phyloP scores from a whole-genome alignment of 179 eudicot genomes.

The Vitellaria paradoxa region DNA sequence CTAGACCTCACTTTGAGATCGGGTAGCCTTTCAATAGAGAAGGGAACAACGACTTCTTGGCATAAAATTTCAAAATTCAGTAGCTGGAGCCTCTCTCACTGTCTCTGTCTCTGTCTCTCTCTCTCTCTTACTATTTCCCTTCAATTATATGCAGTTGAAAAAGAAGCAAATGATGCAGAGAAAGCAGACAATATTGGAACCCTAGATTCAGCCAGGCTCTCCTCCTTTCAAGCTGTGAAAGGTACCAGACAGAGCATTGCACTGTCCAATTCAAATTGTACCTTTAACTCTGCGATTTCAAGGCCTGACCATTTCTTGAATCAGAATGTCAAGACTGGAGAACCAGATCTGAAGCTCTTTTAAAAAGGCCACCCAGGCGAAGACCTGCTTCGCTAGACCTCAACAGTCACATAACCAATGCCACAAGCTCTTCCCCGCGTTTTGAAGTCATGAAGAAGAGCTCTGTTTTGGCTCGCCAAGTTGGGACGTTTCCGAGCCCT shows the following conservation, averaged over 20 bases:
- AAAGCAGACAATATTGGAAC: constrained; percentile 38
- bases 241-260: constrained; percentile 30
- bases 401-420: constrained; percentile 36
- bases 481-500: constrained; percentile 70
- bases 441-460: constrained; percentile 51
- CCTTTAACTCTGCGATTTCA: background rate
- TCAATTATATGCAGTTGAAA: constrained; percentile 34
- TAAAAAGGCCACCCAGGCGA: constrained; percentile 44
- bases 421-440: constrained; percentile 57
- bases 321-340: constrained; percentile 74
- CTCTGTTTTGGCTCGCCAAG: constrained; percentile 24
- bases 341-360: constrained; percentile 56
- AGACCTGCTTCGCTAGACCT: constrained; percentile 80
- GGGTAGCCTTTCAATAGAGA: background rate
- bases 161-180: constrained; percentile 35
- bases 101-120: background rate
- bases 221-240: constrained; percentile 74
- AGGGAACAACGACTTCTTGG: background rate
- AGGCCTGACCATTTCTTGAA: constrained; percentile 10
- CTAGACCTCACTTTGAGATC: background rate
- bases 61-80: constrained; percentile 5
- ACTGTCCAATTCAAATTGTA: background rate
- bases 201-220: constrained; percentile 65
- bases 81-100: too few relatives aligned
- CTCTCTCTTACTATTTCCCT: background rate